Base-by-base conservation (phyloP, 257 asterid species). In the Paulownia fortunei region DNA sequence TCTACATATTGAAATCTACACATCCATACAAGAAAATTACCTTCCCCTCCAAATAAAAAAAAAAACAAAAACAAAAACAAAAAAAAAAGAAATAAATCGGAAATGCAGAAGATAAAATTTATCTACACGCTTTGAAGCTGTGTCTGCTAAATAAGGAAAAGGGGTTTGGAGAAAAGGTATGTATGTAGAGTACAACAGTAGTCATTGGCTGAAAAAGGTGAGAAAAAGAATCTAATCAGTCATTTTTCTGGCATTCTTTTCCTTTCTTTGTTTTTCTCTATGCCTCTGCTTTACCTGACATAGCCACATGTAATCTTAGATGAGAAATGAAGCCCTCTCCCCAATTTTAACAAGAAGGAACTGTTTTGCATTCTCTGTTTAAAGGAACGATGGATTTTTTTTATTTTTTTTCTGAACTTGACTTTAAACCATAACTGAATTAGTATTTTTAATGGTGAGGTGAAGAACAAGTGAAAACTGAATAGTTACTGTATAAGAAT, bases 221-320 rank as follows among this genome's bases (percentile, higher is more conserved):
- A 30, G 8, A 56, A 18, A 62, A 69, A 39, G 82, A 80, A 79
- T 85, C 83, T 76, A 78, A 68, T n/a, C 65, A 58, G 80, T 52
- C 39, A 46, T 49, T 49, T 77, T 73, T 65, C 58, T 73, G 70
- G 27, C 37, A 23, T 18, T 18, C 58, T 15, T 55, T 58, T 55
- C 32, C 68, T 32, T 27, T 51, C 21, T 39, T 32, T 34, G 72
- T 54, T 21, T 8, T 36, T 58, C 26, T 52, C 27, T 24, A 44
- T 70, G 76, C 52, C 78, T n/a, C 30, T 63, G 68, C 72, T 88
- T 85, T 84, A 75, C 64, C 83, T 84, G 87, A 82, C 90, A 80
- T 47, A 12, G 72, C 73, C 88, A 85, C 89, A 63, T 77, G 81
- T 58, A 55, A 68, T 54, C 49, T 42, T 49, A 52, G 26, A 18